Conservation (phyloP, 2,329 filamentous ascomycete genomes). For the Ceratocystis smalleyi region DNA sequence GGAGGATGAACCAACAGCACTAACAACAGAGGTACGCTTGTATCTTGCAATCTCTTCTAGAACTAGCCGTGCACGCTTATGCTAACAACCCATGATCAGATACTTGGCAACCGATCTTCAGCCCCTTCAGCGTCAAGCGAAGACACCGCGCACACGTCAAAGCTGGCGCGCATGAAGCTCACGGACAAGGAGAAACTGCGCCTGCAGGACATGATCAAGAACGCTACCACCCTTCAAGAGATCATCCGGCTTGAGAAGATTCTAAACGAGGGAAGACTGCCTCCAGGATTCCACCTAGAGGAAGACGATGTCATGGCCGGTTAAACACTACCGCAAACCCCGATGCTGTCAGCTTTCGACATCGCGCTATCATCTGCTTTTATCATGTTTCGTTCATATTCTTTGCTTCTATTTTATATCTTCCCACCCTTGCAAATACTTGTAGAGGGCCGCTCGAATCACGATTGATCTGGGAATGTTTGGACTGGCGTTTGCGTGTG, state of each 20-base stretch:
- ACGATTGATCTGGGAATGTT: background rate
- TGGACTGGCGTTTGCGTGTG: conserved; percentile 6
- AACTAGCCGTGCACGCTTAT: background rate
- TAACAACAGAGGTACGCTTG: conserved; percentile 50
- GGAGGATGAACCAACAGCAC: conserved; percentile 56
- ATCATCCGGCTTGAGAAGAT: conserved; percentile 84
- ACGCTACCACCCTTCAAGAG: conserved; percentile 77
- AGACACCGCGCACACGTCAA: conserved; percentile 28
- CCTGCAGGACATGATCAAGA: conserved; percentile 73
- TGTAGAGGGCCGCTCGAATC: background rate
- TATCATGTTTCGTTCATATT: conserved; percentile 2
- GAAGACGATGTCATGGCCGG: conserved; percentile 45
- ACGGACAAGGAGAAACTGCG: conserved; percentile 78
- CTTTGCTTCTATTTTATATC: conserved; percentile 6
- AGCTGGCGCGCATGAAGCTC: conserved; percentile 64
- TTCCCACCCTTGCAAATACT: background rate
- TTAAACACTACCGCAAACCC: conserved; percentile 23
- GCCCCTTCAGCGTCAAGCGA: conserved; percentile 35
- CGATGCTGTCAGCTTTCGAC: background rate
- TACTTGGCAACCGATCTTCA: conserved; percentile 70
- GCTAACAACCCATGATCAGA: conserved; percentile 30
- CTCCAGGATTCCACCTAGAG: conserved; percentile 44
- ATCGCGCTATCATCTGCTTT: conserved; percentile 6
- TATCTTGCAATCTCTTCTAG: background rate
- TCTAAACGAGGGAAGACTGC: conserved; percentile 74